Evolutionary conservation across 352 stramenopile species (phyloP), one percentile per base, ranked within the genome.

Genomic region (Globisporangium cystogenes): DNA sequence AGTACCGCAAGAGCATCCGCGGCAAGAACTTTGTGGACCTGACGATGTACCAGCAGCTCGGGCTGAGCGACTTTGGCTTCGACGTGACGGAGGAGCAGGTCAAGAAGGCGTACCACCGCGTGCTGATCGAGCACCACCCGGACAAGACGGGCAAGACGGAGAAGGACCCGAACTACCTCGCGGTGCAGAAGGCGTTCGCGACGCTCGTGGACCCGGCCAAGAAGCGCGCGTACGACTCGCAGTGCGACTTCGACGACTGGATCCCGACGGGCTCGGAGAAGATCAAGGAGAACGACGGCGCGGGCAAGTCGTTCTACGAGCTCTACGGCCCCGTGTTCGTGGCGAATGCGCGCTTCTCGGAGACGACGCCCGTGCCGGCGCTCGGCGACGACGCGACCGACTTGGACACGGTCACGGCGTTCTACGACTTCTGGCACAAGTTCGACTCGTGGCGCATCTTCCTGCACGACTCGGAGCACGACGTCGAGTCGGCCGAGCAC

Each of bases 381-480:
- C 69, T 96, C 21, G 86, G 87, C 41, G 71, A 70, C 26, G 74
- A 95, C 57, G 54, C 65, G 36, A 62, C 59, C 26, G 52, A 79
- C 18, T 76, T 96, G 21, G 82, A 89, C 36, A 63, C 70, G 18
- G 82, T 93, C 2, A 86, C 86, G 53, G 59, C 67, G 6, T 90
- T 95, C 61, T 96, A 95, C 71, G 83, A 96, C 68, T 96, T 96
- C 67, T 96, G 86, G 78, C 70, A 81, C 76, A 93, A 92, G 62
- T 90, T 90, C 45, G 80, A 90, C 48, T 93, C 82, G 60, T 93
- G 82, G 82, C 80, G 82, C 40, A 78, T 91, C 53, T 93, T 93
- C 43, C 76, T 78, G 46, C 82, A 93, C 65, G 77, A 88, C 62
- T 77, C 82, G 47, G 82, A 93, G 66, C 82, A 93, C 70, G 82